Evolutionary conservation across 2,329 filamentous ascomycete species (phyloP).

Genomic region (Cadophora gregata): DNA sequence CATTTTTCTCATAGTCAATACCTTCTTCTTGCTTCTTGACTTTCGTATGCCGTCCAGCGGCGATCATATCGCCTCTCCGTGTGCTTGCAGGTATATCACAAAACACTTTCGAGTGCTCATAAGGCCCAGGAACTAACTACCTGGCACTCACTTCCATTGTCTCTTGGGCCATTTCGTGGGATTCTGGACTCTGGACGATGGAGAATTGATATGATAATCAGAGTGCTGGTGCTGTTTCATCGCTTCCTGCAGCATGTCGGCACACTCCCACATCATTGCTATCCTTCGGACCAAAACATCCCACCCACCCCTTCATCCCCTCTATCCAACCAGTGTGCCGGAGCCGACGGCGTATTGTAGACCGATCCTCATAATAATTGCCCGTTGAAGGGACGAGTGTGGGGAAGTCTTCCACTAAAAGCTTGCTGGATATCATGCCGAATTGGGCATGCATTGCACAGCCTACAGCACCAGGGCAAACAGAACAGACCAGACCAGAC

Average conservation of each 20-base stretch:
- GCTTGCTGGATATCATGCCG: conserved; percentile 3
- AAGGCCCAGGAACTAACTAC: background rate
- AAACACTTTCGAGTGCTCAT: background rate
- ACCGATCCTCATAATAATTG: background rate
- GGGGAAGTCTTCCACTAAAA: conserved; percentile 18
- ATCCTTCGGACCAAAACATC: conserved; percentile 1
- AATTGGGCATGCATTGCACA: background rate
- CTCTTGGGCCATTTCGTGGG: no score
- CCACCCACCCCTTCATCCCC: conserved; percentile 2
- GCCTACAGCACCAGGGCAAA: conserved; percentile 9
- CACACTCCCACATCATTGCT: background rate
- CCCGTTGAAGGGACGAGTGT: conserved; percentile 11
- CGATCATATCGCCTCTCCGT: conserved; percentile 8
- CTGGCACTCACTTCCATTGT: background rate
- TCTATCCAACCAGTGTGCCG: background rate
- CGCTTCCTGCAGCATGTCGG: no score
- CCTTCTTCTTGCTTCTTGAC: background rate
- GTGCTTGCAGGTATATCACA: background rate
- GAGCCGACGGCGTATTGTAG: conserved; percentile 15
- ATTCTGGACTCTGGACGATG: no score
- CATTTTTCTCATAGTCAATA: conserved; percentile 14
- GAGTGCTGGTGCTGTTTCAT: no score
- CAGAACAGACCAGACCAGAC: background rate
- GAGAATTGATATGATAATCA: no score
- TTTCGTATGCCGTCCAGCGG: conserved; percentile 10